Conservation (phyloP, 2,329 filamentous ascomycete species). For the Fusarium sp. region DNA sequence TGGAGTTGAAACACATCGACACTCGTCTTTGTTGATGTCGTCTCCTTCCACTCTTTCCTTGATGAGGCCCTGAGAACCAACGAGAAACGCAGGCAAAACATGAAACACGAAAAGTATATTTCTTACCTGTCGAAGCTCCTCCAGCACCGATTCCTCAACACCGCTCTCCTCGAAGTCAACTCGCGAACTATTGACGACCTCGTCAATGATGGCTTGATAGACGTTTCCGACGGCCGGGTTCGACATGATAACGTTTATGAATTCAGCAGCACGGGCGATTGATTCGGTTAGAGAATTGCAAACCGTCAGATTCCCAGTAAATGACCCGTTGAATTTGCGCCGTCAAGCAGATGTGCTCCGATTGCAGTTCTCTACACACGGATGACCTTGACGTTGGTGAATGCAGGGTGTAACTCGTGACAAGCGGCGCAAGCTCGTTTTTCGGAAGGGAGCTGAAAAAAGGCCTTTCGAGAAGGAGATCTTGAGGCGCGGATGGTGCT, state of each 20-base stretch:
- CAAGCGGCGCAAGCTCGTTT: background rate
- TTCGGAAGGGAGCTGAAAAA: background rate
- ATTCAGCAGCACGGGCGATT: constrained; percentile 1
- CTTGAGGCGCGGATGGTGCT: background rate
- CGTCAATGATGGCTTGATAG: constrained; percentile 82
- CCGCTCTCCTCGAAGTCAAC: constrained; percentile 98
- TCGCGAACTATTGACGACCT: constrained; percentile 91
- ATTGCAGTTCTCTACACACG: background rate
- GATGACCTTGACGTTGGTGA: background rate
- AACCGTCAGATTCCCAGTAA: background rate
- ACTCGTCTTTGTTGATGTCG: constrained; percentile 21
- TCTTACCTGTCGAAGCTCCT: constrained; percentile 89
- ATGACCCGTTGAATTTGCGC: constrained; percentile 18
- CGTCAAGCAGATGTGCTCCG: constrained; percentile 3
- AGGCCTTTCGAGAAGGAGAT: background rate
- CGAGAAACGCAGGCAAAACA: constrained; percentile 1
- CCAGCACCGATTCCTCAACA: constrained; percentile 86
- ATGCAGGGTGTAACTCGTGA: background rate
- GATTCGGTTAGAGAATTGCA: background rate
- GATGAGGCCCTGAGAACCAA: constrained; percentile 8
- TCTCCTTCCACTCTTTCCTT: constrained; percentile 49
- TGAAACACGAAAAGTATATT: constrained; percentile 19
- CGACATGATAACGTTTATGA: constrained; percentile 61
- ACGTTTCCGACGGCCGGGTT: constrained; percentile 77
- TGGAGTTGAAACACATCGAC: constrained; percentile 17